A percentile compares a stretch with the other conserved stretches of the same genome.
Conservation (phyloP, 768 basidiomycete genomes). For the Asterophora lycoperdoides region DNA sequence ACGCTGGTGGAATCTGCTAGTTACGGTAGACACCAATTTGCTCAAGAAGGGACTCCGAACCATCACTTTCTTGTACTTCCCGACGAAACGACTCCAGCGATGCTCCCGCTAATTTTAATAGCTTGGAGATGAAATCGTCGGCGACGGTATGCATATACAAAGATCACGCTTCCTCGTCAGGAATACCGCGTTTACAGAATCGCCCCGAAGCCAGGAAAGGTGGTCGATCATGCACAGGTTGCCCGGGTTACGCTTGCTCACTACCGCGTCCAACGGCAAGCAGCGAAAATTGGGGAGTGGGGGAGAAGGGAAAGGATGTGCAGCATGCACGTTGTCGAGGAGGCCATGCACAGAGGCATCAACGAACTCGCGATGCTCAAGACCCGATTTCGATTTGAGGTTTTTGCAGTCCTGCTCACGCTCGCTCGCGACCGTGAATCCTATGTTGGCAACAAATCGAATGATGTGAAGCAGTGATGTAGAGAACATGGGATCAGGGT, state of each 20-base stretch:
- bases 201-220: constrained; percentile 25
- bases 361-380: not conserved
- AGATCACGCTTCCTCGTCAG: constrained; percentile 25
- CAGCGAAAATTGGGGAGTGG: constrained; percentile 19
- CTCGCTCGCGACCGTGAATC: constrained; percentile 3
- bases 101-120: too few species aligned
- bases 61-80: too few species aligned
- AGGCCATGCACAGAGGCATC: not conserved
- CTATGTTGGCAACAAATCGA: constrained; percentile 13
- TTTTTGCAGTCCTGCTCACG: not conserved
- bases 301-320: constrained; percentile 19
- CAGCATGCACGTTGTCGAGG: not conserved
- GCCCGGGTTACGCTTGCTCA: constrained; percentile 16
- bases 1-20: too few species aligned
- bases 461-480: constrained; percentile 14
- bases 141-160: constrained; percentile 17
- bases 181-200: constrained; percentile 27
- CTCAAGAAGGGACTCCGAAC: too few species aligned
- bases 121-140: too few species aligned
- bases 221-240: constrained; percentile 25
- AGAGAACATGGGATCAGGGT: constrained; percentile 13
- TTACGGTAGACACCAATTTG: too few species aligned
- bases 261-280: constrained; percentile 24
- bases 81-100: too few species aligned
- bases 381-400: not conserved